phyloP scores from a whole-genome alignment of 805 yeast species.

The Candida taoyuanica region DNA sequence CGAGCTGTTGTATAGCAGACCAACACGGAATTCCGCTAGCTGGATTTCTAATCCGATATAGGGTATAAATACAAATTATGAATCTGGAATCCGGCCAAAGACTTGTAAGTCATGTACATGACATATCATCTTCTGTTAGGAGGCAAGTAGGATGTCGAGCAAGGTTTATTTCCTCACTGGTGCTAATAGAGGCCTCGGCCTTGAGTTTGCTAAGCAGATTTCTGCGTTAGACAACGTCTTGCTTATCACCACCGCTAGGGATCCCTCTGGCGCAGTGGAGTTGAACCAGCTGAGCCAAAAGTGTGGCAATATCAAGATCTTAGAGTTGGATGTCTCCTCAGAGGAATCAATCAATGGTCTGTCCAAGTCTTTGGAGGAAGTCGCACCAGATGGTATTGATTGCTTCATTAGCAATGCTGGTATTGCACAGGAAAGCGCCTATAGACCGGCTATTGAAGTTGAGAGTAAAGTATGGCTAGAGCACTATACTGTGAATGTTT shows the following conservation, averaged over 20 bases:
- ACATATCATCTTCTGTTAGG: background rate
- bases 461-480: constrained; percentile 7
- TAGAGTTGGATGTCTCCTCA: constrained; percentile 10
- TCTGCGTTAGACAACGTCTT: background rate
- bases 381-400: constrained; percentile 14
- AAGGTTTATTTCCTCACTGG: constrained; percentile 9
- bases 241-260: constrained; percentile 8
- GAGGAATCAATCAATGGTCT: constrained; percentile 12
- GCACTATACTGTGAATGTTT: constrained; percentile 23
- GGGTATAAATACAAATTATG: background rate
- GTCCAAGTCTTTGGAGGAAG: constrained; percentile 1
- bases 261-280: constrained; percentile 1
- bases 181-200: constrained; percentile 9
- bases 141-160: background rate
- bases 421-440: constrained; percentile 8
- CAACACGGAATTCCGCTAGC: constrained; percentile 3
- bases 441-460: constrained; percentile 1
- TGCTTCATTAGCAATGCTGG: constrained; percentile 17
- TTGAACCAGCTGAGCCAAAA: constrained; percentile 4
- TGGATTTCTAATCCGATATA: background rate
- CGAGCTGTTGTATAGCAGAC: too few species aligned
- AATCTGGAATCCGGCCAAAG: too few species aligned
- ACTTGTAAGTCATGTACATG: too few species aligned
- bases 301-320: constrained; percentile 5
- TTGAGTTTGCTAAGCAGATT: constrained; percentile 2